Conservation (phyloP, 2,329 filamentous ascomycete genomes). For the Aureobasidium uvarum region DNA sequence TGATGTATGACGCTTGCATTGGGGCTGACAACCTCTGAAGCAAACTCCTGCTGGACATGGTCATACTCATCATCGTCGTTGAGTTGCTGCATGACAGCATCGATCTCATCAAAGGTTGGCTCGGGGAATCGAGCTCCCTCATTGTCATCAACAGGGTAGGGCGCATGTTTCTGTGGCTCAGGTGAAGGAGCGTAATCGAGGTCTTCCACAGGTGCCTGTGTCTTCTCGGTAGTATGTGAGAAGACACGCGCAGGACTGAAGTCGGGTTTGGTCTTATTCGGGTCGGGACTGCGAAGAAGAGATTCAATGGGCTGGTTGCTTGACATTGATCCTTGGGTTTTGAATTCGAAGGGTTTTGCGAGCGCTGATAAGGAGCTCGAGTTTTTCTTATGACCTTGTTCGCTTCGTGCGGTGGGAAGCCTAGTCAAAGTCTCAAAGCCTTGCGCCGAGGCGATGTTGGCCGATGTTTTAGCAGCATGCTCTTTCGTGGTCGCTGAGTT, state of each 20-base stretch:
- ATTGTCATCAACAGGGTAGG: constrained; percentile 40
- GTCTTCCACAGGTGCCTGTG: constrained; percentile 8
- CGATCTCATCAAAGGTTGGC: constrained; percentile 75
- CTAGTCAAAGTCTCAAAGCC: constrained; percentile 12
- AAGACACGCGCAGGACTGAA: constrained; percentile 29
- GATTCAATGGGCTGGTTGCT: constrained; percentile 3
- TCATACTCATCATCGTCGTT: constrained; percentile 58
- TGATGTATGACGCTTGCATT: constrained; percentile 23
- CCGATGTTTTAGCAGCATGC: not conserved
- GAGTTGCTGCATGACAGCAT: constrained; percentile 86
- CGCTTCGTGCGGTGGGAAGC: not conserved
- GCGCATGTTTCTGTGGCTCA: constrained; percentile 37
- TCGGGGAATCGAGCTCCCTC: constrained; percentile 38
- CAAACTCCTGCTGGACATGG: constrained; percentile 17
- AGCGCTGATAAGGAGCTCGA: constrained; percentile 64
- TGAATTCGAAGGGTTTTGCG: constrained; percentile 63
- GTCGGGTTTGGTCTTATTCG: constrained; percentile 27
- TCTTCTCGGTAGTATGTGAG: constrained; percentile 23
- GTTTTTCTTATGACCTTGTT: constrained; percentile 27
- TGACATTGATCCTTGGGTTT: constrained; percentile 17
- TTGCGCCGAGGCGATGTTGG: not conserved
- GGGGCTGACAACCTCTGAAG: constrained; percentile 44
- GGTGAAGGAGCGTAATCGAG: constrained; percentile 23
- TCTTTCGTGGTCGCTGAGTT: not conserved
- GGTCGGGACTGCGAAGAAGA: constrained; percentile 16